Base-by-base conservation (phyloP, 495 filamentous ascomycete genomes). In the Chaetomidium leptoderma region DNA sequence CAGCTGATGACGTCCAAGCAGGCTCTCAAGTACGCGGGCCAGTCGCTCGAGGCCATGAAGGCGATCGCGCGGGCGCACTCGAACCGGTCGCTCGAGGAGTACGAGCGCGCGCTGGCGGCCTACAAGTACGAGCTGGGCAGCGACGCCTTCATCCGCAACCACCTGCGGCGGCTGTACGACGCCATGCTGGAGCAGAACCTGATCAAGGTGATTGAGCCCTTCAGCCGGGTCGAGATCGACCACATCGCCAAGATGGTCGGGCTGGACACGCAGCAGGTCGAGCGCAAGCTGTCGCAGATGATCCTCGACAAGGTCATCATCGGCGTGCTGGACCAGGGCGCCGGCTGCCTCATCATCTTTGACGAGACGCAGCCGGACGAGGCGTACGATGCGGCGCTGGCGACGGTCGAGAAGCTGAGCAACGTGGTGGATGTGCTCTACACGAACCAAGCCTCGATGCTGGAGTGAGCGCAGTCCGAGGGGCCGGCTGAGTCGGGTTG, bases 181-280 rank as follows among this genome's bases (percentile, higher is more conserved):
- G 90, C 91, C 68, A 96, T 98, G 89, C 75, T 98, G 63, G 92
- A 97, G 79, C 93, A 98, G 80, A 98, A 98, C 72, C 80, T 98
- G 40, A 89, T 97, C 80, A 96, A 97, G 78, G 95, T 98, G 53
- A 97, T 98, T 69, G 93, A 98, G 77, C 93, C 93, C 23, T 98
- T 97, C 75, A 92, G 87, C 68, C 83, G 91, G 52, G 93, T 98
- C 43, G 93, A 98, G 77, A 92, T 98, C 70, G 88, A 86, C 61
- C 95, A 98, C 71, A 87, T 98, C 61, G 92, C 93, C 57, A 91
- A 92, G 80, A 92, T 97, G 73, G 93, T 98, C 36, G 92, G 95
- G 19, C 78, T 97, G 62, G 93, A 97, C 66, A 95, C 88, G 43
- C 88, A 90, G 74, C 92, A 97, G 77, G 93, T 98, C 62, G 93